These are phyloP conservation scores for Erythrobasidium hasegawianum DNA, from an alignment of 1,284 basidiomycete genomes.

Conservation along the genomic window DNA sequence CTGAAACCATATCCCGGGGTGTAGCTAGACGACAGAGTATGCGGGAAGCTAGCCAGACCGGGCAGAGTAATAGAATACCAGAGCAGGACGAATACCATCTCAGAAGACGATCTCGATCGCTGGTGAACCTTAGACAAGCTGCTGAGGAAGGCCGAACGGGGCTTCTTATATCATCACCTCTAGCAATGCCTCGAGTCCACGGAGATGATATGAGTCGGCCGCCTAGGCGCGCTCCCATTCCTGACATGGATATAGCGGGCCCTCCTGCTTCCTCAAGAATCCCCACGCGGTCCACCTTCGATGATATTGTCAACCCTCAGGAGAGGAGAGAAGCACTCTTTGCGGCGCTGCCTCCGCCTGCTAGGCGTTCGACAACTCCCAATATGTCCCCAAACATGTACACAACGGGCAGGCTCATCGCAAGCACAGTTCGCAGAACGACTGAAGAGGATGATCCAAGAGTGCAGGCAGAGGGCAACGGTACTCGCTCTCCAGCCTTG, in stretches of 20 bases:
- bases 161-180: slow-evolving; percentile 17
- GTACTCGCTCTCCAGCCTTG: background rate
- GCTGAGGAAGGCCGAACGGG: background rate
- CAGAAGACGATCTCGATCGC: slow-evolving; percentile 14
- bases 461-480: background rate
- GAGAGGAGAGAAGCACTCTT: slow-evolving; percentile 30
- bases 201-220: slow-evolving; percentile 6
- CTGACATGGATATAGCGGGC: background rate
- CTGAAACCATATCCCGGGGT: slow-evolving; percentile 9
- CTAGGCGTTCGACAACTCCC: slow-evolving; percentile 19
- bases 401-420: background rate
- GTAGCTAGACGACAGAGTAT: background rate
- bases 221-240: slow-evolving; percentile 20
- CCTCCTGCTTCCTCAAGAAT: slow-evolving; percentile 5
- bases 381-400: slow-evolving; percentile 13
- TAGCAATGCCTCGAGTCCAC: background rate
- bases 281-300: background rate
- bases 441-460: background rate
- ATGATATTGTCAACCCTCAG: background rate
- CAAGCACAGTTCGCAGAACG: background rate
- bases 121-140: slow-evolving; percentile 12
- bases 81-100: slow-evolving; percentile 2
- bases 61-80: background rate
- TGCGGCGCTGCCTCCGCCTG: slow-evolving; percentile 24
- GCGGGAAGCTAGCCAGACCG: slow-evolving; percentile 1